These are phyloP conservation scores for Pythium brachiatum DNA, from an alignment of 352 stramenopile genomes.

Conservation along the genomic window DNA sequence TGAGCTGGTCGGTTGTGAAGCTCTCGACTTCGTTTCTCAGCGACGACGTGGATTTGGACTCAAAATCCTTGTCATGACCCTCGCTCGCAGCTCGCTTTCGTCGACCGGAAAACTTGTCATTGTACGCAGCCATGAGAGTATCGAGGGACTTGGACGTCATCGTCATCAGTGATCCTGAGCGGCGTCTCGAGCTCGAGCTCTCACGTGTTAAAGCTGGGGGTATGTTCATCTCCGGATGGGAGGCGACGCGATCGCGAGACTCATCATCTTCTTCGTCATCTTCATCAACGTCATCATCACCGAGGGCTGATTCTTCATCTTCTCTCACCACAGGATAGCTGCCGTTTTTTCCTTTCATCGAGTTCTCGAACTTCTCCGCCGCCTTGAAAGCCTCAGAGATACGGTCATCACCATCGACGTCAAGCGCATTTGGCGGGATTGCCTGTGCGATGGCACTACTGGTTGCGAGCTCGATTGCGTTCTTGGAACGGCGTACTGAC, in stretches of 20 bases:
- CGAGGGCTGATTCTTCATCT: constrained; percentile 28
- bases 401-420: constrained; percentile 21
- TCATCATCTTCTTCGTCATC: constrained; percentile 38
- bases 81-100: constrained; percentile 61
- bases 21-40: constrained; percentile 68
- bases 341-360: background rate
- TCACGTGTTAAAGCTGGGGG: constrained; percentile 17
- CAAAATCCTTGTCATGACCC: constrained; percentile 37
- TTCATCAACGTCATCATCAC: constrained; percentile 27
- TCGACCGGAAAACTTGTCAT: constrained; percentile 43
- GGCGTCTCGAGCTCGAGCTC: constrained; percentile 43
- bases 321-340: constrained; percentile 19
- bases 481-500: constrained; percentile 27
- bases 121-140: constrained; percentile 58
- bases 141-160: constrained; percentile 70
- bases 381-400: constrained; percentile 23
- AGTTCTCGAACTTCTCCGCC: constrained; percentile 12
- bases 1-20: constrained; percentile 71
- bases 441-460: constrained; percentile 74
- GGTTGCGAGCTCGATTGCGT: constrained; percentile 72
- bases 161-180: constrained; percentile 60
- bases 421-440: constrained; percentile 45
- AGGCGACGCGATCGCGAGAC: constrained; percentile 53
- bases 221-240: constrained; percentile 28
- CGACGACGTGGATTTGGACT: constrained; percentile 18